Percentiles rank a stretch among this genome's conserved stretches.
Evolutionary conservation across 495 filamentous ascomycete species (phyloP).

Genomic region (Penicillium alfredii): DNA sequence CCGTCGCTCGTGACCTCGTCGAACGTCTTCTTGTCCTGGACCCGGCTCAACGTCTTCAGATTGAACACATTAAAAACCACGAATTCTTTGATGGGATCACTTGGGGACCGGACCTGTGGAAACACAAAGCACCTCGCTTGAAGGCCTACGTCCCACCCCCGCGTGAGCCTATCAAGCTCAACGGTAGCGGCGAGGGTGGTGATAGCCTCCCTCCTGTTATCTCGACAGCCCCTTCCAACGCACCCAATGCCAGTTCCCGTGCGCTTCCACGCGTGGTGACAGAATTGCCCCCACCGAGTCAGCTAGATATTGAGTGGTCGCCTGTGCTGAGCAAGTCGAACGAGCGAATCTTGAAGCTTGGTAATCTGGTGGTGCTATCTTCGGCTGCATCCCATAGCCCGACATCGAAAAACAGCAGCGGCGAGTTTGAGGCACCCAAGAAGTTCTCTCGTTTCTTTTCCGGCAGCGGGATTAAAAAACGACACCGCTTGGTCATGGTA

Average conservation of each 20-base stretch:
- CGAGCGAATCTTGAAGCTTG: slow-evolving; percentile 91
- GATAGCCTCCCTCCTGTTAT: slow-evolving; percentile 45
- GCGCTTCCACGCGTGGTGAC: slow-evolving; percentile 82
- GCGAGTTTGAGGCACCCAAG: slow-evolving; percentile 59
- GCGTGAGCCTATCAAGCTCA: slow-evolving; percentile 78
- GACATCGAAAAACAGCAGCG: slow-evolving; percentile 56
- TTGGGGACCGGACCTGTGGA: slow-evolving; percentile 86
- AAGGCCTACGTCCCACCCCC: slow-evolving; percentile 79
- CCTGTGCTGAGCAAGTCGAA: slow-evolving; percentile 86
- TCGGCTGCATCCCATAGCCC: slow-evolving; percentile 65
- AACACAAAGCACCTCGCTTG: slow-evolving; percentile 80
- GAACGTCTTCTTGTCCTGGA: slow-evolving; percentile 90
- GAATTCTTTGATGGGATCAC: slow-evolving; percentile 89
- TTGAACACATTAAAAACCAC: slow-evolving; percentile 96
- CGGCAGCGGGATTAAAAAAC: slow-evolving; percentile 81
- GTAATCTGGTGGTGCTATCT: slow-evolving; percentile 77
- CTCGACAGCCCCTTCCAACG: slow-evolving; percentile 41
- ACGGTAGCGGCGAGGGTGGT: slow-evolving; percentile 47
- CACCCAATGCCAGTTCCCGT: slow-evolving; percentile 37
- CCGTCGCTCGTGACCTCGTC: slow-evolving; percentile 82
- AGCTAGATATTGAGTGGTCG: slow-evolving; percentile 98
- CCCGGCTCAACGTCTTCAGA: slow-evolving; percentile 76
- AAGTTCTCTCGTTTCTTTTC: slow-evolving; percentile 92
- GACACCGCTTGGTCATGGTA: slow-evolving; percentile 90
- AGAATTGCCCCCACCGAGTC: slow-evolving; percentile 89